phyloP scores from a whole-genome alignment of 495 filamentous ascomycete genomes.

The Penicillium pancosmium region DNA sequence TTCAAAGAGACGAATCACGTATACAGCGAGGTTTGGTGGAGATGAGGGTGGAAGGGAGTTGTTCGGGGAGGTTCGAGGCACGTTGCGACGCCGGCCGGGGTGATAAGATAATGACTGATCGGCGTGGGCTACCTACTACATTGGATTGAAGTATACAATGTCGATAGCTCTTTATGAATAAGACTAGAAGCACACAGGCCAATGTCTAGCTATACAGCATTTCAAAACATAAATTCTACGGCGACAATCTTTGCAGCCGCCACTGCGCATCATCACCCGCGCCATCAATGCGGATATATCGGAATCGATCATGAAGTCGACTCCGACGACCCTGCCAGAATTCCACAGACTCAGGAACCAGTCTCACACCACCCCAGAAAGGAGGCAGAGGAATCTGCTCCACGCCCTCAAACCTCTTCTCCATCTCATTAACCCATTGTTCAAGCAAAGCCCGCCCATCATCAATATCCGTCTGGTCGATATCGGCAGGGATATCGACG shows the following conservation, averaged over 20 bases:
- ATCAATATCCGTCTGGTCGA: constrained; percentile 61
- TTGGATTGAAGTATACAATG: no score
- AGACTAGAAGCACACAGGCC: no score
- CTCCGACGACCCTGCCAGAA: constrained; percentile 94
- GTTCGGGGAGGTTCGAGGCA: constrained; percentile 5
- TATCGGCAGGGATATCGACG: constrained; percentile 50
- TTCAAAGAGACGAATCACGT: background rate
- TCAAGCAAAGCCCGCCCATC: constrained; percentile 69
- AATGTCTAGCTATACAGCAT: background rate
- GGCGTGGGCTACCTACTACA: no score
- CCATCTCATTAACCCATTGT: constrained; percentile 67
- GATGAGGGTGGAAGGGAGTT: background rate
- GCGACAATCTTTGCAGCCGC: constrained; percentile 45
- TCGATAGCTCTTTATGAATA: no score
- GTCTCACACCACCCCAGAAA: constrained; percentile 91
- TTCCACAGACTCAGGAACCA: constrained; percentile 84
- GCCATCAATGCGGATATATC: constrained; percentile 65
- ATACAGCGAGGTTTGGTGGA: background rate
- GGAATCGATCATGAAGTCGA: constrained; percentile 90
- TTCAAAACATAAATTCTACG: constrained; percentile 21
- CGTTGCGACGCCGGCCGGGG: constrained; percentile 16
- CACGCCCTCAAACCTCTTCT: constrained; percentile 68
- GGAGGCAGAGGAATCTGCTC: constrained; percentile 86
- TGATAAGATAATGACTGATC: constrained; percentile 15
- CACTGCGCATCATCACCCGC: constrained; percentile 59